These are phyloP conservation scores for Irpex lacteus DNA, from an alignment of 1,284 basidiomycete species.

Conservation along the genomic window DNA sequence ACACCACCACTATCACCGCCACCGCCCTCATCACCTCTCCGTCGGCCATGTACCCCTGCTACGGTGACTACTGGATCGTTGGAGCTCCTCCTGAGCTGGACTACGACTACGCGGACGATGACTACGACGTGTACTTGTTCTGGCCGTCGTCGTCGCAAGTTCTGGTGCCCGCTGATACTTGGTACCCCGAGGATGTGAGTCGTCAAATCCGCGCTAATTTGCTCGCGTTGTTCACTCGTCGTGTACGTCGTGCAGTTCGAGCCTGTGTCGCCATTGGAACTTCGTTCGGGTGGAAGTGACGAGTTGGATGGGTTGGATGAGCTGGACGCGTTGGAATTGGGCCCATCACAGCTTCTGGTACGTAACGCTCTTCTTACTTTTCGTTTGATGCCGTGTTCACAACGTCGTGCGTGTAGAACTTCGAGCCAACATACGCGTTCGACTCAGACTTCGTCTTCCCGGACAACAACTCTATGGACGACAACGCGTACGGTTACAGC, in stretches of 20 bases:
- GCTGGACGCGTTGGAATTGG: neutral
- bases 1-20: neutral
- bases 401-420: neutral
- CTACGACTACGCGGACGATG: conserved; percentile 4
- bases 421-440: conserved; percentile 7
- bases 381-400: neutral
- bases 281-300: neutral
- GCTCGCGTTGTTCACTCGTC: neutral
- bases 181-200: neutral
- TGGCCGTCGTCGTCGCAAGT: conserved; percentile 10
- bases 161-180: neutral
- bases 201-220: neutral
- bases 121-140: conserved; percentile 11
- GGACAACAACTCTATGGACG: neutral
- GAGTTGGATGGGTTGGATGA: neutral
- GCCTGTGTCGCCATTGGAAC: neutral
- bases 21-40: too few relatives aligned
- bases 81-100: neutral
- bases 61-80: neutral
- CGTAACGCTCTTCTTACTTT: neutral
- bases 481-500: conserved; percentile 8
- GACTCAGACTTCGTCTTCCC: conserved; percentile 11
- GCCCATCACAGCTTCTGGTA: neutral
- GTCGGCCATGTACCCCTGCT: neutral
- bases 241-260: neutral